phyloP scores from a whole-genome alignment of 2,329 filamentous ascomycete species.

The Ophiostoma australiae region DNA sequence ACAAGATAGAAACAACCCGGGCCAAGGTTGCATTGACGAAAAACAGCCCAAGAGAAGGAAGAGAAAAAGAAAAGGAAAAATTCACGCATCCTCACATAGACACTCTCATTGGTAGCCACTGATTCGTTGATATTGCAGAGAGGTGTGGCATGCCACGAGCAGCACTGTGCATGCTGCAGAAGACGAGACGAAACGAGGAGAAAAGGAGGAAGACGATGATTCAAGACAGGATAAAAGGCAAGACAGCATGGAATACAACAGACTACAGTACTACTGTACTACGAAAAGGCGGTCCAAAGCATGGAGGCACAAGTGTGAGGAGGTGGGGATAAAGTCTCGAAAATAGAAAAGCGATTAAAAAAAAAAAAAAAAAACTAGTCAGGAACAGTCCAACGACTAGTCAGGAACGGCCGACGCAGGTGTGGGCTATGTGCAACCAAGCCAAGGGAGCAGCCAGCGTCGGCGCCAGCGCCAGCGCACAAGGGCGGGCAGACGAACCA shows the following conservation, averaged over 20 bases:
- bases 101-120: not conserved
- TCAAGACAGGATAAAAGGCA: not conserved
- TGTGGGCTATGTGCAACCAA: not conserved
- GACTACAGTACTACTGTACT: no score
- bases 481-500: slow-evolving; percentile 9
- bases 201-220: not conserved
- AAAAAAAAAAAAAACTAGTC: not conserved
- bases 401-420: slow-evolving; percentile 13
- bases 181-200: not conserved
- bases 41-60: slow-evolving; percentile 1
- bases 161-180: not conserved
- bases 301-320: not conserved
- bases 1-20: slow-evolving; percentile 2
- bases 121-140: not conserved
- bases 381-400: slow-evolving; percentile 11
- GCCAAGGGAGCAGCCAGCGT: not conserved
- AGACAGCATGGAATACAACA: not conserved
- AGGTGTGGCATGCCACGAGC: not conserved
- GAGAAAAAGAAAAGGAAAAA: not conserved
- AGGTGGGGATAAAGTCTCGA: not conserved
- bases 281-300: not conserved
- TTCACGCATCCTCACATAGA: not conserved
- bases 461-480: not conserved
- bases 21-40: slow-evolving; percentile 1
- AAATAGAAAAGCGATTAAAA: not conserved